Base-by-base conservation (phyloP, 768 basidiomycete species). In the Peribolospora baueri region DNA sequence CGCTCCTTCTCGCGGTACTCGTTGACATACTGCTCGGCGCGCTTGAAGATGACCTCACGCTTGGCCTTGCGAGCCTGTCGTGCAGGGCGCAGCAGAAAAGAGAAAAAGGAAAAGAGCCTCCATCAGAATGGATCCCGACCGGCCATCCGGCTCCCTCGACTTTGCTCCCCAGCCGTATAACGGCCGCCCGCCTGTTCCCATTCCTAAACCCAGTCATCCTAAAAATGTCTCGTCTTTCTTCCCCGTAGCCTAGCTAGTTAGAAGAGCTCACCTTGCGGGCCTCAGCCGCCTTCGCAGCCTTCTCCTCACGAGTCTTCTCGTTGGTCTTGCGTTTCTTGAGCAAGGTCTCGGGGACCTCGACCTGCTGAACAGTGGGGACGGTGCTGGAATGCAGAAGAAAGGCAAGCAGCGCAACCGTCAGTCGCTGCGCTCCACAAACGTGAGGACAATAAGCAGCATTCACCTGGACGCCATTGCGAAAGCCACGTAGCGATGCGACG, bases 21-120 rank as follows among this genome's bases (percentile, higher is more conserved):
- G 76, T 95, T 91, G 62, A 95, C 88, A 70, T 93, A 97, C 57
- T 82, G 71, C 72, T 97, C 91, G 43, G 93, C 93, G 59, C 93
- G 84, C 81, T 97, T 97, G 81, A 97, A 97, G 74, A 95, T 79
- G 68, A 93, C 80, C 71, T 81, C 83, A 72, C 93, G 82, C 76
- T 91, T 90, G 57, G 84, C 80, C 68, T 82, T 82, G 64, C 78
- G 73, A 50, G 80, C 81, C 90, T 95, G 65, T 43, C 14, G 54
- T 13, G 5, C 1, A 25, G 25, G 25, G 25, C 25, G 25, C 25
- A 25, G 25, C 25, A 25, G 25, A 25, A 25, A 25, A 50, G 6
- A 39, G 40, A 50, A 49, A 46, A 54, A 9, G 14, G 42, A 40
- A 11, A 11, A 7, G 42, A 7, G 11, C 46, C 25, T 45, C 53